These are phyloP conservation scores for Solanum ahanhuiri DNA, from an alignment of 257 asterid genomes.

Conservation along the genomic window DNA sequence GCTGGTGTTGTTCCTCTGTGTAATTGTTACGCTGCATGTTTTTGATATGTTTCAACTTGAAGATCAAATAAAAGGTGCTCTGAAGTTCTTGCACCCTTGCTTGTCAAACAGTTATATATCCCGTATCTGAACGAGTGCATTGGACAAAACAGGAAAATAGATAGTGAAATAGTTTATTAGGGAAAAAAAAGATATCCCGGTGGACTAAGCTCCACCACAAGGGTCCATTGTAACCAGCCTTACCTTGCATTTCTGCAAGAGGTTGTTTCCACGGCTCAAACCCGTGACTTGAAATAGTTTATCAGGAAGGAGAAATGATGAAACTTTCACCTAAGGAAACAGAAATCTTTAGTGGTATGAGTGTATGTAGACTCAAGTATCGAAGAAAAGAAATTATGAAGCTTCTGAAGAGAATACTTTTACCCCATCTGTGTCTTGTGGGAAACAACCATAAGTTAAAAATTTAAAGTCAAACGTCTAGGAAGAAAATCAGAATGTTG, in stretches of 20 bases:
- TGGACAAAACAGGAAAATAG: background rate
- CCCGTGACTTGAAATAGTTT: background rate
- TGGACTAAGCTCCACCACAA: background rate
- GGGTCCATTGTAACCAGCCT: background rate
- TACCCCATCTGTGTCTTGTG: background rate
- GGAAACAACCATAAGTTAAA: background rate
- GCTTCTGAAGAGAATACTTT: background rate
- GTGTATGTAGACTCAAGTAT: background rate
- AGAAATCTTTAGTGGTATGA: background rate
- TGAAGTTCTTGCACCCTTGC: background rate
- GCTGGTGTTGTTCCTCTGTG: background rate
- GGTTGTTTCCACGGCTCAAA: background rate
- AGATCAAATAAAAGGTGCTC: background rate
- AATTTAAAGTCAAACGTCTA: background rate
- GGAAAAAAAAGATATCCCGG: background rate
- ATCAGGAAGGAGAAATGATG: background rate
- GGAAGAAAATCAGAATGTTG: background rate
- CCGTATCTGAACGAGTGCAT: background rate
- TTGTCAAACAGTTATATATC: background rate
- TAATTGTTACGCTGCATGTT: background rate
- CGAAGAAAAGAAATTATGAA: background rate
- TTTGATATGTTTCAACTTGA: background rate
- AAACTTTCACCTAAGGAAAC: background rate
- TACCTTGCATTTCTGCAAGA: background rate
- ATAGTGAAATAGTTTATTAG: background rate